A percentile compares a stretch with the other conserved stretches of the same genome.
Conservation (phyloP, 257 asterid genomes). For the Solanum okadae region DNA sequence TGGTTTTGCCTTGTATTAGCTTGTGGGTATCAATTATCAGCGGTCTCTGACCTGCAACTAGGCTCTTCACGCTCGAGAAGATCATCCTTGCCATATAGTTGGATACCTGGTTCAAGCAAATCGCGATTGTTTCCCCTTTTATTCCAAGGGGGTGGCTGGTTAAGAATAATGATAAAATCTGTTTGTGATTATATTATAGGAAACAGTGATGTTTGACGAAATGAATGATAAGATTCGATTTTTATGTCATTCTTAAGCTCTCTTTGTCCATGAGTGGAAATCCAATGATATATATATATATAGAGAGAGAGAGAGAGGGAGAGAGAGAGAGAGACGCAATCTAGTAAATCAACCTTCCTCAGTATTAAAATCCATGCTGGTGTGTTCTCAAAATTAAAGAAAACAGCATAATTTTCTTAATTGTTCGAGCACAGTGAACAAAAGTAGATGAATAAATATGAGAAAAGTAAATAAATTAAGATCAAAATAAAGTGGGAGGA, state of each 20-base stretch:
- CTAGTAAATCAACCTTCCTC: too few species aligned
- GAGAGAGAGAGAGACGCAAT: too few species aligned
- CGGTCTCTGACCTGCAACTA: neutral
- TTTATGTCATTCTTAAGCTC: neutral
- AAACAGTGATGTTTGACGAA: neutral
- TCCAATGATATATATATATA: too few species aligned
- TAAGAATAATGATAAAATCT: neutral
- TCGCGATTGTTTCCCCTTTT: neutral
- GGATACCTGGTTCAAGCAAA: neutral
- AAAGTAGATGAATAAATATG: neutral
- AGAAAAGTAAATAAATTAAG: neutral
- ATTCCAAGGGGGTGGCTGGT: neutral
- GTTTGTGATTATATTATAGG: neutral
- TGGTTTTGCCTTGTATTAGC: neutral
- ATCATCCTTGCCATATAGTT: neutral
- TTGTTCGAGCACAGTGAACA: neutral
- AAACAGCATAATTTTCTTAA: too few species aligned
- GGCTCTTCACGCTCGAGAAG: neutral
- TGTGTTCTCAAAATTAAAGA: neutral
- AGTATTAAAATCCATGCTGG: neutral
- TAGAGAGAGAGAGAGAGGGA: too few species aligned
- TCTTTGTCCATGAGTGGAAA: neutral
- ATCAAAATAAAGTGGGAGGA: neutral
- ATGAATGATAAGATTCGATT: neutral
- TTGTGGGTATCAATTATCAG: neutral